Evolutionary conservation across 768 basidiomycete species (phyloP).

Genomic region (Boletus rex-veris): DNA sequence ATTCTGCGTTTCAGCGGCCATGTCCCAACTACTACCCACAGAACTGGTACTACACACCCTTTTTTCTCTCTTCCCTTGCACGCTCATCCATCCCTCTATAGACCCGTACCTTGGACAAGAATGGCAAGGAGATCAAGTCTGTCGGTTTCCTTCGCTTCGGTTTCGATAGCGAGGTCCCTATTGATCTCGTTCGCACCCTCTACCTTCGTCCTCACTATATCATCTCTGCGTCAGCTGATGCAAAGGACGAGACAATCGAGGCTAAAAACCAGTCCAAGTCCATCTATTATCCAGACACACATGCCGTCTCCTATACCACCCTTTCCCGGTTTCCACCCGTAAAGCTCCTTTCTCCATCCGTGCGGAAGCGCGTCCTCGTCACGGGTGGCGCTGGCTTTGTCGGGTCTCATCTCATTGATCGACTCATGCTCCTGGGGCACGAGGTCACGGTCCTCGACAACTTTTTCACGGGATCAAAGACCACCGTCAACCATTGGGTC

Average conservation of each 20-base stretch:
- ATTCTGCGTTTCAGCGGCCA: slow-evolving; percentile 2
- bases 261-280: slow-evolving; percentile 71
- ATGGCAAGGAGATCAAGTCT: slow-evolving; percentile 66
- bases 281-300: slow-evolving; percentile 75
- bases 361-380: slow-evolving; percentile 86
- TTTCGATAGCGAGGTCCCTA: slow-evolving; percentile 80
- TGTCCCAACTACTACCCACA: slow-evolving; percentile 23
- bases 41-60: slow-evolving; percentile 17
- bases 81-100: slow-evolving; percentile 27
- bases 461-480: slow-evolving; percentile 98
- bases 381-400: slow-evolving; percentile 99
- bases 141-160: slow-evolving; percentile 88
- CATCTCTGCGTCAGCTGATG: slow-evolving; percentile 39
- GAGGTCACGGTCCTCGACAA: slow-evolving; percentile 97
- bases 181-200: slow-evolving; percentile 80
- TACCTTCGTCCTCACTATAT: slow-evolving; percentile 84
- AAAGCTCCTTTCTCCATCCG: slow-evolving; percentile 70
- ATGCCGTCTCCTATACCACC: slow-evolving; percentile 89
- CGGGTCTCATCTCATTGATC: slow-evolving; percentile 95
- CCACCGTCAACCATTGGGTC: slow-evolving; percentile 93
- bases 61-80: background rate
- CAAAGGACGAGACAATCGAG: slow-evolving; percentile 39
- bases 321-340: slow-evolving; percentile 92
- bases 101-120: slow-evolving; percentile 69
- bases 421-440: slow-evolving; percentile 96